phyloP scores from a whole-genome alignment of 2,329 filamentous ascomycete genomes.

The Exophiala phaeomuriformis region DNA sequence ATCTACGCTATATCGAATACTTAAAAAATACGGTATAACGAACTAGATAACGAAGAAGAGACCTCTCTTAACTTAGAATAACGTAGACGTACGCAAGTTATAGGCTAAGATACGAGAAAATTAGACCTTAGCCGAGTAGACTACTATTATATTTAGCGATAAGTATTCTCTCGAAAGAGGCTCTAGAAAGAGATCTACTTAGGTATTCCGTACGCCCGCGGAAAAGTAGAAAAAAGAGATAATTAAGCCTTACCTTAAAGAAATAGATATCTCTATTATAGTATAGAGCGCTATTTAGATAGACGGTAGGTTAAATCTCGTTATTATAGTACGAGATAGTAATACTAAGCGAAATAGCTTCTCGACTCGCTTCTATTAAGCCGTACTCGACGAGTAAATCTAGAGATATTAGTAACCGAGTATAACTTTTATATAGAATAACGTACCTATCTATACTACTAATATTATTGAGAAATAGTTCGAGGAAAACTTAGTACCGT shows the following conservation, averaged over 20 bases:
- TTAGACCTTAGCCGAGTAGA: not conserved
- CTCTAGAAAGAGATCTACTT: not conserved
- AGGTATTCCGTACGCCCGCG: not conserved
- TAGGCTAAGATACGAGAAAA: not conserved
- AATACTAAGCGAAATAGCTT: not conserved
- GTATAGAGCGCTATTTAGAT: not conserved
- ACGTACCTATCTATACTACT: no score
- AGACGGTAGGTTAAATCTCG: not conserved
- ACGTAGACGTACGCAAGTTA: not conserved
- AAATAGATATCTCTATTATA: not conserved
- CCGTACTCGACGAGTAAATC: not conserved
- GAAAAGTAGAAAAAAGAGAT: not conserved
- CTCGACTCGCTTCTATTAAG: not conserved
- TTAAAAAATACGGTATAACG: not conserved
- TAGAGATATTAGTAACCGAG: not conserved
- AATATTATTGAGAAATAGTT: no score
- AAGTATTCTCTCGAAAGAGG: not conserved
- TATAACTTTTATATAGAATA: not conserved
- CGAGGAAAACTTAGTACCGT: not conserved
- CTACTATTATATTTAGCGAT: not conserved
- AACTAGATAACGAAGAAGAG: not conserved
- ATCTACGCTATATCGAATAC: not conserved
- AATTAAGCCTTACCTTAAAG: not conserved
- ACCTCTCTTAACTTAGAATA: not conserved
- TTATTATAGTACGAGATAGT: not conserved